Percentiles rank a stretch among this genome's conserved stretches.
Evolutionary conservation across 257 asterid species (phyloP).

Genomic region (Cruciata laevipes): DNA sequence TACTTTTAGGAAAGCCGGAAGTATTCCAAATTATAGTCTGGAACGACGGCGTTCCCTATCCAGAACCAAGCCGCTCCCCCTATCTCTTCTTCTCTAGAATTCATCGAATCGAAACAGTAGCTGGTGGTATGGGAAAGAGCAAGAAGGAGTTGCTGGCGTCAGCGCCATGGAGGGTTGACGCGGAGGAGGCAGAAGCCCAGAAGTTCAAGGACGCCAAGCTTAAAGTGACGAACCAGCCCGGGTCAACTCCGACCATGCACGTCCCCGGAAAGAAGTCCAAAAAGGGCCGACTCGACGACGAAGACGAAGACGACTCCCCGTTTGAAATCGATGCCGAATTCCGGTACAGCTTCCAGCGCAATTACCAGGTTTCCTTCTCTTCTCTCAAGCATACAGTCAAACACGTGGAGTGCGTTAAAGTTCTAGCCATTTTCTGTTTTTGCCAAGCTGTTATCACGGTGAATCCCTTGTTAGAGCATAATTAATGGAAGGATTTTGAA

Average conservation of each 20-base stretch:
- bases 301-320: slow-evolving; percentile 35
- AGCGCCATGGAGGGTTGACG: slow-evolving; percentile 89
- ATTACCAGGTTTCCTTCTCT: slow-evolving; percentile 48
- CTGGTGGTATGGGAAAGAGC: slow-evolving; percentile 45
- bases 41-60: slow-evolving; percentile 1
- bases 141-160: slow-evolving; percentile 88
- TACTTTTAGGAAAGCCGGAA: background rate
- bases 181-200: slow-evolving; percentile 36
- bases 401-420: background rate
- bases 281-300: slow-evolving; percentile 32
- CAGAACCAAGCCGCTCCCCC: background rate
- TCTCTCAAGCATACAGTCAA: background rate
- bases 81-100: background rate
- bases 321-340: slow-evolving; percentile 78
- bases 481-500: background rate
- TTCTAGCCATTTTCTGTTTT: background rate
- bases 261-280: slow-evolving; percentile 63
- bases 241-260: slow-evolving; percentile 76
- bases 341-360: slow-evolving; percentile 96
- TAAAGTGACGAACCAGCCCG: slow-evolving; percentile 76
- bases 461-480: too few relatives aligned
- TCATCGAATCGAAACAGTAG: background rate
- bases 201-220: slow-evolving; percentile 75
- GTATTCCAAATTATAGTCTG: background rate
- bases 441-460: too few relatives aligned